Conservation (phyloP, 1,284 basidiomycete species). For the Ceratobasidium sp. region DNA sequence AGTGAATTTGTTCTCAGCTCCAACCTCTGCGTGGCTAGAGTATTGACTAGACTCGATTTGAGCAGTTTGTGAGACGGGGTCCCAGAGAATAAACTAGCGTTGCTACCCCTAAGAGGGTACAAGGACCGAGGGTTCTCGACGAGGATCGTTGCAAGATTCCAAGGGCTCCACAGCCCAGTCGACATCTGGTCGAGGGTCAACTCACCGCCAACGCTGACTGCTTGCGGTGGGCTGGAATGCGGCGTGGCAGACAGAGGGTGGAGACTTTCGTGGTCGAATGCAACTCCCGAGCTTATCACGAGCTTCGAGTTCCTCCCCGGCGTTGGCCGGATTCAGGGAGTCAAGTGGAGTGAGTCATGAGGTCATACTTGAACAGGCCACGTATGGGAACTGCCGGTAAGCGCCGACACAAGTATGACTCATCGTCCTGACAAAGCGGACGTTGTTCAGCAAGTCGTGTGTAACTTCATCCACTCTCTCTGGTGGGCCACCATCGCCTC, state of each 20-base stretch:
- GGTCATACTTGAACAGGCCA: background rate
- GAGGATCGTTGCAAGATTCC: background rate
- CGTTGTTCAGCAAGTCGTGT: background rate
- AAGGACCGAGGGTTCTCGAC: background rate
- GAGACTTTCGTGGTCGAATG: background rate
- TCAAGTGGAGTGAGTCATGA: constrained; percentile 4
- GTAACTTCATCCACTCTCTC: background rate
- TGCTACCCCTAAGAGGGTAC: background rate
- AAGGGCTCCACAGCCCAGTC: background rate
- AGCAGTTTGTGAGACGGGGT: too few relatives aligned
- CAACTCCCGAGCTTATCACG: background rate
- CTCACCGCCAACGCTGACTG: background rate
- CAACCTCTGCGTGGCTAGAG: background rate
- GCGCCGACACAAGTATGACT: background rate
- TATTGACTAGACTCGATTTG: background rate
- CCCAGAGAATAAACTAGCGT: background rate
- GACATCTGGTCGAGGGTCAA: background rate
- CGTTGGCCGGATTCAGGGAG: constrained; percentile 4
- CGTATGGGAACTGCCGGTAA: background rate
- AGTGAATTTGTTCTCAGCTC: background rate
- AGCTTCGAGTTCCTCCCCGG: constrained; percentile 7
- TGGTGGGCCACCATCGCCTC: background rate
- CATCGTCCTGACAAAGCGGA: background rate
- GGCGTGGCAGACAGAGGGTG: background rate
- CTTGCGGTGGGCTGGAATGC: background rate